These are phyloP conservation scores for Musa itinerans DNA, from an alignment of 176 grass and related monocot species.

Conservation along the genomic window DNA sequence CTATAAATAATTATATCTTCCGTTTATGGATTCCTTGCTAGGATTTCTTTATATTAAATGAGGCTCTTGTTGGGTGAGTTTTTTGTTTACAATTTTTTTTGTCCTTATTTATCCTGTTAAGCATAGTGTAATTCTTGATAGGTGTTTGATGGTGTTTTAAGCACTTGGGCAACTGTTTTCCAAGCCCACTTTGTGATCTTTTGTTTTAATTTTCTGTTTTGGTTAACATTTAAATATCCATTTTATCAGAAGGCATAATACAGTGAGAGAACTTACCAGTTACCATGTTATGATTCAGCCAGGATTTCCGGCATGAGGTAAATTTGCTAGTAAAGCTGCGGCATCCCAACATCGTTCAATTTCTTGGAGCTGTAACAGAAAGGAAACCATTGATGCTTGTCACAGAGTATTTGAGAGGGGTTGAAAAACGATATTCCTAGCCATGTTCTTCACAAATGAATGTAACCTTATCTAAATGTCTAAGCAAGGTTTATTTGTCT, in stretches of 20 bases:
- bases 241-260: background rate
- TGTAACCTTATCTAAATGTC: background rate
- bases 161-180: no score
- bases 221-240: background rate
- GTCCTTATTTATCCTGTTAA: background rate
- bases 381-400: constrained; percentile 95
- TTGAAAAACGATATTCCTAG: constrained; percentile 9
- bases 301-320: constrained; percentile 99
- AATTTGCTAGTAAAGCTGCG: constrained; percentile 94
- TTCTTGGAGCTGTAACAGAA: constrained; percentile 98
- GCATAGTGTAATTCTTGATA: background rate
- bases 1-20: background rate
- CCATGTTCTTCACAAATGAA: background rate
- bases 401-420: constrained; percentile 89
- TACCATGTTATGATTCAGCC: constrained; percentile 44
- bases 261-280: constrained; percentile 11
- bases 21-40: background rate
- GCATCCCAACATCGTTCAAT: constrained; percentile 99
- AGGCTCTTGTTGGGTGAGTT: background rate
- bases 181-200: background rate
- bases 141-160: background rate
- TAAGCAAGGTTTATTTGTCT: background rate
- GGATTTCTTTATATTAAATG: background rate
- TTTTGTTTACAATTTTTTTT: background rate
- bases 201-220: background rate